Base-by-base conservation (phyloP, 306 rosid genomes). In the Aeschynomene evenia region DNA sequence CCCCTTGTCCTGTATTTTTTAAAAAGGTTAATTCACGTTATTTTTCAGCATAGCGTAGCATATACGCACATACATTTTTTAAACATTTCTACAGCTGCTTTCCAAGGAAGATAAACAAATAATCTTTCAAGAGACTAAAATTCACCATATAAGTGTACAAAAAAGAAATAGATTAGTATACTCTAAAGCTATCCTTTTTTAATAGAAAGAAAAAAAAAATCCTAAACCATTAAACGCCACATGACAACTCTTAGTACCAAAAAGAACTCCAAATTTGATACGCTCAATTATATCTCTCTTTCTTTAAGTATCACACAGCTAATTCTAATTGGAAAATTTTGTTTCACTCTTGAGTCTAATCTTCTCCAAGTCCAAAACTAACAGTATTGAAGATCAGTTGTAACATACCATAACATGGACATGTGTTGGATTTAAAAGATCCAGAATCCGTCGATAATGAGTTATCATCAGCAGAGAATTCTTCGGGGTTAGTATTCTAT, bases 391-490 rank as follows among this genome's bases (percentile, higher is more conserved):
- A 79, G 63, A 80, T 51, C 12, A 63, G 16, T 18, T 65, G 29
- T 36, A 56, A 79, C 85, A 82, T 82, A 94, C 98, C 96, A 94
- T 88, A 61, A 94, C 72, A 82, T 94, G 98, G 48, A 94, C 86
- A 61, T 74, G 61, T 8, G 89, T 65, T 63, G 98, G 98, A 79
- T 88, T 81, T 60, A 94, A 74, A 69, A 81, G 83, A 73, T 94
- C 94, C 77, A 94, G 60, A 69, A 94, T 87, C 20, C 96, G 85
- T 34, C 78, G 81, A 73, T 94, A 94, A 83, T 94, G 98, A 45
- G 98, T 94, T 66, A 94, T 94, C 85, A 91, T 83, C 84, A 94
- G 28, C 11, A 88, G 78, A 67, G 98, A 94, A 67, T 87, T 94
- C 21, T 66, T 74, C 1, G 95, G 84, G 55, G 94, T 86, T 78